Base-by-base conservation (phyloP, 2,329 filamentous ascomycete species). In the Penicillium sp. region DNA sequence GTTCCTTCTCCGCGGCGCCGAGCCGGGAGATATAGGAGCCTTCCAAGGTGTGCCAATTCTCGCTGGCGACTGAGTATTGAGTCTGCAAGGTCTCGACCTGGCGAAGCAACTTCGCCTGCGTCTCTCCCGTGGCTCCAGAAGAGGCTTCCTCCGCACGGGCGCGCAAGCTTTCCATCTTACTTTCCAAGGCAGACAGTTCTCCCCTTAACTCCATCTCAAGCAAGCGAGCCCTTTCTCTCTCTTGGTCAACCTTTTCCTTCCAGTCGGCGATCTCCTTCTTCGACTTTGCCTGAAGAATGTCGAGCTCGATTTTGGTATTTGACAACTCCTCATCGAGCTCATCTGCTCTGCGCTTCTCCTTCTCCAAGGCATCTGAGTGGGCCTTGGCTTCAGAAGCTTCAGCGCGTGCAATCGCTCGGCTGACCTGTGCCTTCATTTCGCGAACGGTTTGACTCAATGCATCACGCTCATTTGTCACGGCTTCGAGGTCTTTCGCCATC, bases 1-100 rank as follows among this genome's bases (percentile, higher is more conserved):
- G 87, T 75, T 99, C 96, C 73, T 90, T 95, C 75, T 99, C 95
- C 10, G 98, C 81, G 53, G 82, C 89, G 4, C 88, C 84, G 11
- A 95, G 84, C 59, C 93, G 87, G 25, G 91, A 87, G 54, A 94
- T 85, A 35, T 99, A 79, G 2, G 91, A 96, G 10, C 90, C 87
- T 76, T 99, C 94, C 63, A 99, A 96, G 0, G 93, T 92, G 73
- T 97, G 93, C 95, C 96, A 99, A 70, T 99, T 99, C 72, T 96
- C 92, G 68, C 92, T 95, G 1, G 95, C 95, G 57, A 96, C 88
- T 0, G 93, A 88, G 77, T 99, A 97, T 75, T 99, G 96, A 6
- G 91, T 95, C 76, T 99, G 95, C 40, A 99, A 80, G 0, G 92
- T 97, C 79, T 99, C 95, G 57, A 99, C 90, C 77, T 99, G 96